Evolutionary conservation across 352 stramenopile species (phyloP), one percentile per base, ranked within the genome.

Genomic region (Phytophthora niederhauseri): DNA sequence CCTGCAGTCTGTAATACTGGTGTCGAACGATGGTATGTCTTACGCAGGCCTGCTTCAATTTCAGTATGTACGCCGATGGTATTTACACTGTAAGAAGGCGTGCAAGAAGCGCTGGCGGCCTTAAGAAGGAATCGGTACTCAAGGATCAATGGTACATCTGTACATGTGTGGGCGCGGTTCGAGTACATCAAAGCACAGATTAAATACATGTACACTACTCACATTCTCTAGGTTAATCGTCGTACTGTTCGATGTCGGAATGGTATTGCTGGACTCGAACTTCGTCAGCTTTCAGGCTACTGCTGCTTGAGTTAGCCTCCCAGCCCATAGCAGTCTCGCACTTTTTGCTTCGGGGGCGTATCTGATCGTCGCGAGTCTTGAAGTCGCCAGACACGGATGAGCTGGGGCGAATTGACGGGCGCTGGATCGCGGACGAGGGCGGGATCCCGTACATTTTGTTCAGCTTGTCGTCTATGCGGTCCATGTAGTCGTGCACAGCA

Each of bases 381-480:
- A 12, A 50, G 2, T 50, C 43, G 5, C 15, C 43, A 19, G 26
- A 24, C 7, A 41, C 5, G 20, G 19, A 52, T 1, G 51, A 15
- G 26, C 45, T 20, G 19, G 14, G 41, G 19, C 28, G 51, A 48
- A n/a, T 19, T 52, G 53, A 15, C 8, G 54, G 49, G n/a, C 68
- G 63, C 20, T 63, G 68, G 57, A 68, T 73, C 15, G 58, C 68
- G 22, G 73, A 75, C 4, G 82, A 91, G 15, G 71, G 75, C 4
- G 85, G 83, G 38, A 93, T 92, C 28, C 85, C 85, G 57, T 93
- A 93, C 83, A 93, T 89, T 57, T 89, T 81, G 50, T 79, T 83
- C 22, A 93, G 74, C 59, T 93, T 93, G 43, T 92, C 80, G 71
- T 93, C 83, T 43, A 93, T 93, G 19, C 82, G 76, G 57, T 93